Conservation (phyloP, 192 early-diverging fungal species). For the Gigaspora rosea region DNA sequence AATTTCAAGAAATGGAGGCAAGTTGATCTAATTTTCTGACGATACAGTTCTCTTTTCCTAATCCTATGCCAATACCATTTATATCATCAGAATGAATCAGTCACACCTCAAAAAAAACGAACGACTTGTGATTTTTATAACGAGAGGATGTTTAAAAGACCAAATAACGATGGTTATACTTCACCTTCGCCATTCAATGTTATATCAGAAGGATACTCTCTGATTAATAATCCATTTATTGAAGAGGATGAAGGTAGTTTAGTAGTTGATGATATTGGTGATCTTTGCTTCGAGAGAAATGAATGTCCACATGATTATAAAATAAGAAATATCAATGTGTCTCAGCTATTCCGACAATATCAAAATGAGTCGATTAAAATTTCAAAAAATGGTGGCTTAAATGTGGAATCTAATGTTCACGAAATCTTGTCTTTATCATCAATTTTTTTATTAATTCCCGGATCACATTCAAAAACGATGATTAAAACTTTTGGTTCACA, state of each 20-base stretch:
- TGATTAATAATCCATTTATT: background rate
- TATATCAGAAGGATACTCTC: background rate
- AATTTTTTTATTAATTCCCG: slow-evolving; percentile 19
- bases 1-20: background rate
- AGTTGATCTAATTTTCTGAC: background rate
- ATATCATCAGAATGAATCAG: too few species aligned
- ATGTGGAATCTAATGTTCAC: slow-evolving; percentile 20
- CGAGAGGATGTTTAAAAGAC: slow-evolving; percentile 8
- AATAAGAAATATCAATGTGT: background rate
- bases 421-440: slow-evolving; percentile 20
- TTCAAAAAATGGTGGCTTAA: slow-evolving; percentile 5
- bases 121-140: slow-evolving; percentile 4
- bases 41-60: too few species aligned
- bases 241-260: background rate
- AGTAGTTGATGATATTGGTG: background rate
- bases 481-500: slow-evolving; percentile 13
- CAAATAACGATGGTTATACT: slow-evolving; percentile 15
- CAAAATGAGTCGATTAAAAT: slow-evolving; percentile 14
- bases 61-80: too few species aligned
- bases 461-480: slow-evolving; percentile 5
- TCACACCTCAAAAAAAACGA: background rate
- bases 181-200: slow-evolving; percentile 1
- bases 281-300: background rate
- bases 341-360: slow-evolving; percentile 11
- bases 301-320: background rate